Evolutionary conservation across 441 rosid genomes (phyloP).

Genomic region (Daphne laureola): DNA sequence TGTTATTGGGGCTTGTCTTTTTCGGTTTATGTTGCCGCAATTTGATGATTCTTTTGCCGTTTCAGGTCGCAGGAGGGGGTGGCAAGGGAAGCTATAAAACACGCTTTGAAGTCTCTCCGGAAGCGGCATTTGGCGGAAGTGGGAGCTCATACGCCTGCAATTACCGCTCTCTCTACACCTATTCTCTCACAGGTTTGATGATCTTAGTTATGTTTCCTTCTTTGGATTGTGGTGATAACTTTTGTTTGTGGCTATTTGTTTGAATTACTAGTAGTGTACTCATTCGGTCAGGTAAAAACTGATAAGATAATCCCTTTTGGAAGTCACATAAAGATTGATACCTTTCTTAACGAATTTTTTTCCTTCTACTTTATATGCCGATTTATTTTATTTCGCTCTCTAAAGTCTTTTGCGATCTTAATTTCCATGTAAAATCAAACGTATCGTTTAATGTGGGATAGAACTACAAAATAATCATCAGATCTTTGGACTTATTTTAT

Average conservation of each 20-base stretch:
- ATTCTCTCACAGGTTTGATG: constrained; percentile 57
- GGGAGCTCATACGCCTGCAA: constrained; percentile 87
- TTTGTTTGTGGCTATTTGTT: not conserved
- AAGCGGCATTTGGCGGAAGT: constrained; percentile 86
- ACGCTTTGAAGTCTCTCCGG: constrained; percentile 72
- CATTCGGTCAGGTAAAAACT: not conserved
- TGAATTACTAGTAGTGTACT: not conserved
- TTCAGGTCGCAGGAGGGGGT: constrained; percentile 56
- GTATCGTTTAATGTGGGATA: too few relatives aligned
- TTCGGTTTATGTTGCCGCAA: not conserved
- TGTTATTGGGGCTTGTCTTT: too few relatives aligned
- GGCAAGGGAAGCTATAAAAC: constrained; percentile 63
- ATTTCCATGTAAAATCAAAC: too few relatives aligned
- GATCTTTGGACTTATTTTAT: too few relatives aligned
- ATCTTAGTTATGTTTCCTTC: not conserved
- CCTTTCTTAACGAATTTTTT: too few relatives aligned
- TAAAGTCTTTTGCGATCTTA: too few relatives aligned
- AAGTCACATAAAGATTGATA: too few relatives aligned
- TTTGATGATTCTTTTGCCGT: constrained; percentile 8
- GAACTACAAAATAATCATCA: too few relatives aligned
- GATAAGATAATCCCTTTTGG: too few relatives aligned
- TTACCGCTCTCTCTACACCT: constrained; percentile 73
- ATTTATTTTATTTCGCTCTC: too few relatives aligned
- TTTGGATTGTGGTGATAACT: not conserved
- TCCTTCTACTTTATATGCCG: too few relatives aligned